Conservation (phyloP, 2,329 filamentous ascomycete species). For the Amauroascus verrucosus region DNA sequence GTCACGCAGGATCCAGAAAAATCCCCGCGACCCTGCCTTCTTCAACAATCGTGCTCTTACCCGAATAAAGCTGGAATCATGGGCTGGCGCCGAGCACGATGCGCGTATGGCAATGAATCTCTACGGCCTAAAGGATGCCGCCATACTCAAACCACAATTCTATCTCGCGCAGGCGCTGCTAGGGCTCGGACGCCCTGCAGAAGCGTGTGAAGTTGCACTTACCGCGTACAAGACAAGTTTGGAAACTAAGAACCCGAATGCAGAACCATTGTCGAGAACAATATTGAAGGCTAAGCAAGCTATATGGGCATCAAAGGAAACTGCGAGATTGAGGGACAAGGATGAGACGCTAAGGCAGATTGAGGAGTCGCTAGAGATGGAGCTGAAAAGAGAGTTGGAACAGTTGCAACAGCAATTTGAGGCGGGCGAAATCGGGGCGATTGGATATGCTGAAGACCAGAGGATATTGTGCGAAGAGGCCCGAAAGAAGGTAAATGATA, state of each 20-base stretch:
- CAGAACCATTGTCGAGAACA: slow-evolving; percentile 59
- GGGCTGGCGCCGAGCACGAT: slow-evolving; percentile 66
- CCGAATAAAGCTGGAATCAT: slow-evolving; percentile 62
- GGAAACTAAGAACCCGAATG: slow-evolving; percentile 52
- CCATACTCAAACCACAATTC: slow-evolving; percentile 71
- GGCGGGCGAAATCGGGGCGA: slow-evolving; percentile 40
- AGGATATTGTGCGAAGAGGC: slow-evolving; percentile 46
- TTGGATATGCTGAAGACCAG: slow-evolving; percentile 59
- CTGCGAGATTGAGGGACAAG: slow-evolving; percentile 36
- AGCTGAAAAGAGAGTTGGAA: slow-evolving; percentile 29
- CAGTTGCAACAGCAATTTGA: slow-evolving; percentile 29
- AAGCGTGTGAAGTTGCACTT: slow-evolving; percentile 60
- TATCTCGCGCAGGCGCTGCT: slow-evolving; percentile 76
- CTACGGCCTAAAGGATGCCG: slow-evolving; percentile 38
- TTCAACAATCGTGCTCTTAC: slow-evolving; percentile 87
- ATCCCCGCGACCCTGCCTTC: slow-evolving; percentile 64
- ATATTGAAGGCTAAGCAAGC: slow-evolving; percentile 76
- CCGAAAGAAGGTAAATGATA: slow-evolving; percentile 38
- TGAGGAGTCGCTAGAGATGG: slow-evolving; percentile 33
- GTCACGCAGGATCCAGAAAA: slow-evolving; percentile 56
- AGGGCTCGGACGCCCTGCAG: slow-evolving; percentile 59
- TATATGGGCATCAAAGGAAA: slow-evolving; percentile 69
- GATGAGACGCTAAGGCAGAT: slow-evolving; percentile 33
- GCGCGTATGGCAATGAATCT: slow-evolving; percentile 65
- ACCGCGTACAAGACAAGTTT: slow-evolving; percentile 63